Percentiles rank a stretch among this genome's conserved stretches.
Evolutionary conservation across 2,329 filamentous ascomycete genomes (phyloP).

Genomic region (Cladosporium sp.): DNA sequence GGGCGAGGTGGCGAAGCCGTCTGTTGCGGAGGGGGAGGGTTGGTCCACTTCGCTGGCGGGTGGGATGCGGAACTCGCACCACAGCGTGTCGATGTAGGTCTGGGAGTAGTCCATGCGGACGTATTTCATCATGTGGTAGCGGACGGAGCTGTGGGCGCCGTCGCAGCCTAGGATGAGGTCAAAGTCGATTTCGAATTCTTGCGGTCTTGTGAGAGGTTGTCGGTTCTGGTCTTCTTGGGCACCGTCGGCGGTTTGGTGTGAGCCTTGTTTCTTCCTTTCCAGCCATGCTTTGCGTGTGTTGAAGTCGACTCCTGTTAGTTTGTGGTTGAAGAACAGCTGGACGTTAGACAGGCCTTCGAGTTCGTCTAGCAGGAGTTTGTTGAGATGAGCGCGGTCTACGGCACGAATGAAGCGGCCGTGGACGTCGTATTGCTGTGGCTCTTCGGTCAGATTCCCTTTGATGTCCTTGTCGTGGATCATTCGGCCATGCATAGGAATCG

Average conservation of each 20-base stretch:
- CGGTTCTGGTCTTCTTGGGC: conserved; percentile 37
- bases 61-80: conserved; percentile 88
- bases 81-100: conserved; percentile 92
- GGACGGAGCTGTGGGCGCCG: conserved; percentile 85
- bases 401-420: conserved; percentile 81
- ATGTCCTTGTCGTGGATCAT: conserved; percentile 82
- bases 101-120: conserved; percentile 87
- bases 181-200: conserved; percentile 78
- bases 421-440: conserved; percentile 84
- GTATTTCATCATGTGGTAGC: conserved; percentile 96
- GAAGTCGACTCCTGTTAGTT: conserved; percentile 87
- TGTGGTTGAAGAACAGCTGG: conserved; percentile 87
- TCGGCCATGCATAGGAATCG: conserved; percentile 89
- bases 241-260: conserved; percentile 24
- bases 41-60: conserved; percentile 41
- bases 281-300: conserved; percentile 79
- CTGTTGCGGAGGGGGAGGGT: conserved; percentile 29
- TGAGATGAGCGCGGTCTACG: conserved; percentile 78
- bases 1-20: conserved; percentile 74
- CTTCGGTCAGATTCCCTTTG: conserved; percentile 65
- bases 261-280: conserved; percentile 46
- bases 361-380: conserved; percentile 77
- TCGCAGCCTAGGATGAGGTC: conserved; percentile 94
- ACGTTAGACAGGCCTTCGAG: conserved; percentile 84
- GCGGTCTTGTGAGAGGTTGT: conserved; percentile 19